A percentile compares a stretch with the other conserved stretches of the same genome.
phyloP scores from a whole-genome alignment of 1,139 yeast species.

The Pichia sp. region DNA sequence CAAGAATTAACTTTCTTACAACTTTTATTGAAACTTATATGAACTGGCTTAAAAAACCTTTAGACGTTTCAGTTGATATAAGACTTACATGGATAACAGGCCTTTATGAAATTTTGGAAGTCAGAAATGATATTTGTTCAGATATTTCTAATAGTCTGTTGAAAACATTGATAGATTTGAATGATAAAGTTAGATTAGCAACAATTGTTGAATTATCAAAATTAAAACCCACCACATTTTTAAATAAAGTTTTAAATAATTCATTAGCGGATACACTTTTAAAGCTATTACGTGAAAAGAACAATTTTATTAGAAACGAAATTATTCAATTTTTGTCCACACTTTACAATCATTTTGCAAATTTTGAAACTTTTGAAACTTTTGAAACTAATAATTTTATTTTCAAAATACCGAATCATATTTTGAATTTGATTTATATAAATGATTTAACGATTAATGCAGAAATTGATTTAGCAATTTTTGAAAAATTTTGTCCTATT shows the following conservation, averaged over 20 bases:
- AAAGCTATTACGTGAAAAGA: conserved; percentile 66
- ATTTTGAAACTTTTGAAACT: conserved; percentile 23
- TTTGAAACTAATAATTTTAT: conserved; percentile 35
- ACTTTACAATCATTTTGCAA: conserved; percentile 36
- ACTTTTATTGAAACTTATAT: conserved; percentile 58
- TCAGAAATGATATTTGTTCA: conserved; percentile 41
- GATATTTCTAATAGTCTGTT: conserved; percentile 57
- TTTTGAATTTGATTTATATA: conserved; percentile 66
- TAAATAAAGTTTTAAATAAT: conserved; percentile 35
- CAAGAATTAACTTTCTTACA: conserved; percentile 52
- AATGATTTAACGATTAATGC: conserved; percentile 65
- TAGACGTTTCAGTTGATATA: conserved; percentile 62
- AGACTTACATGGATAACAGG: conserved; percentile 67
- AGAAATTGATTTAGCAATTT: conserved; percentile 56
- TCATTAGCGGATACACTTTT: conserved; percentile 49
- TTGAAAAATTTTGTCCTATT: conserved; percentile 58
- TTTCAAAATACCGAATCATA: conserved; percentile 56
- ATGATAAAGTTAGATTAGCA: conserved; percentile 63
- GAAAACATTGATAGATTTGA: conserved; percentile 68
- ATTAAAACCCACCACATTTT: conserved; percentile 28
- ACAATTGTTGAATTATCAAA: conserved; percentile 39
- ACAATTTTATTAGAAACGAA: conserved; percentile 55
- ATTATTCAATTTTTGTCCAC: conserved; percentile 53
- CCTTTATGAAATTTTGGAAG: conserved; percentile 39
- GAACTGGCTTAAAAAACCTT: conserved; percentile 68